A percentile compares a stretch with the other conserved stretches of the same genome.
These are phyloP conservation scores for Ceratocystis diversiconidia DNA, from an alignment of 2,329 filamentous ascomycete genomes.

Conservation along the genomic window DNA sequence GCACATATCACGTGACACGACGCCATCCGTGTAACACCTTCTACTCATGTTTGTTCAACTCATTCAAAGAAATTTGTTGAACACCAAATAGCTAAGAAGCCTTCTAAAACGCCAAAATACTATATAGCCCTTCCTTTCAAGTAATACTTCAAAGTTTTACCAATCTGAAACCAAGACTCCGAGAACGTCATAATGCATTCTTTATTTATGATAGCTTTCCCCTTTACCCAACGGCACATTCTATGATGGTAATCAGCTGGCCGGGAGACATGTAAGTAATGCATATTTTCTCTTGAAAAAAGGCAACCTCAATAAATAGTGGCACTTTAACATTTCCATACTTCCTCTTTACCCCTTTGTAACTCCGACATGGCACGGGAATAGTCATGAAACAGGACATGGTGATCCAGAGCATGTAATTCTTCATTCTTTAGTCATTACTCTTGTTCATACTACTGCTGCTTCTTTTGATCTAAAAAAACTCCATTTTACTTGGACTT, in stretches of 20 bases:
- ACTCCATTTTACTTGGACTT: slow-evolving; percentile 24
- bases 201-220: background rate
- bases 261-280: background rate
- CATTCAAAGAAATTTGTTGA: no score
- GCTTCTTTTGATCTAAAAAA: slow-evolving; percentile 20
- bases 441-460: slow-evolving; percentile 9
- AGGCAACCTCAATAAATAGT: background rate
- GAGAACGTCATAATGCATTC: background rate
- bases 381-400: background rate
- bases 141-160: background rate
- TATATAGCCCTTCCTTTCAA: background rate
- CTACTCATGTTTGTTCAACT: no score
- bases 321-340: background rate
- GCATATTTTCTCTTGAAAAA: slow-evolving; percentile 3
- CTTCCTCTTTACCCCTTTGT: background rate
- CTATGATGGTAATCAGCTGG: background rate
- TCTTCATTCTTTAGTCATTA: slow-evolving; percentile 1
- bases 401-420: background rate
- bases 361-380: background rate
- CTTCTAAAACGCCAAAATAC: background rate
- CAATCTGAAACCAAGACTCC: slow-evolving; percentile 6
- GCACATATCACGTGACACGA: slow-evolving; percentile 9
- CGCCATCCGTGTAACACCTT: background rate
- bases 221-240: background rate
- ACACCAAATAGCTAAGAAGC: no score